Percentiles rank a stretch among this genome's conserved stretches.
Conservation (phyloP, 331 rosid genomes). For the Quercus lobata region DNA sequence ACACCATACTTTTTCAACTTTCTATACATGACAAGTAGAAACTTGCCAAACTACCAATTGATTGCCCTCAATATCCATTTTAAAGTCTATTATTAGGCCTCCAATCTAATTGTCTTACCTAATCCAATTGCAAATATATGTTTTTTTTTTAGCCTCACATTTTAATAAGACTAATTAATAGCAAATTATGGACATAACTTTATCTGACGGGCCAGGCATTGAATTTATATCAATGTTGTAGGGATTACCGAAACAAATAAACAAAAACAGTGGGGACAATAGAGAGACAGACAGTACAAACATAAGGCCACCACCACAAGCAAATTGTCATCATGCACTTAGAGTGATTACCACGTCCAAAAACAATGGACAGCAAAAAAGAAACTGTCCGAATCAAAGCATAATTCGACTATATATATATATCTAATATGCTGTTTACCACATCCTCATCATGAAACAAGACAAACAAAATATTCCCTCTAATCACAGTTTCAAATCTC, state of each 20-base stretch:
- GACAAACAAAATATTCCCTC: background rate
- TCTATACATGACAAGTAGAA: too few relatives aligned
- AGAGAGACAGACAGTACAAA: background rate
- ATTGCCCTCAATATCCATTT: too few relatives aligned
- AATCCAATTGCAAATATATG: too few relatives aligned
- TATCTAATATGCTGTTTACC: background rate
- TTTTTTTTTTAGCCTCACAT: background rate
- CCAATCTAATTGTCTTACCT: too few relatives aligned
- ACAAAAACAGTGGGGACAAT: background rate
- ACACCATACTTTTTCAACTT: too few relatives aligned
- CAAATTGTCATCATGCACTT: too few relatives aligned
- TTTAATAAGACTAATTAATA: background rate
- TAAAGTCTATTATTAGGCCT: too few relatives aligned
- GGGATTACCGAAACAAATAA: background rate
- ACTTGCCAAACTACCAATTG: too few relatives aligned
- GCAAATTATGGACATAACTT: background rate
- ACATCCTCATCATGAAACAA: background rate
- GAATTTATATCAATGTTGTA: too few relatives aligned
- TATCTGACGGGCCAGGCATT: background rate
- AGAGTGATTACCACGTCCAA: too few relatives aligned
- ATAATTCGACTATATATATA: background rate
- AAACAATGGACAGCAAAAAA: background rate
- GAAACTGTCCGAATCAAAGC: background rate
- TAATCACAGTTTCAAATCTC: background rate
- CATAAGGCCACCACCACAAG: too few relatives aligned